Evolutionary conservation across 768 basidiomycete genomes (phyloP).

Genomic region (Hortiboletus campestris): DNA sequence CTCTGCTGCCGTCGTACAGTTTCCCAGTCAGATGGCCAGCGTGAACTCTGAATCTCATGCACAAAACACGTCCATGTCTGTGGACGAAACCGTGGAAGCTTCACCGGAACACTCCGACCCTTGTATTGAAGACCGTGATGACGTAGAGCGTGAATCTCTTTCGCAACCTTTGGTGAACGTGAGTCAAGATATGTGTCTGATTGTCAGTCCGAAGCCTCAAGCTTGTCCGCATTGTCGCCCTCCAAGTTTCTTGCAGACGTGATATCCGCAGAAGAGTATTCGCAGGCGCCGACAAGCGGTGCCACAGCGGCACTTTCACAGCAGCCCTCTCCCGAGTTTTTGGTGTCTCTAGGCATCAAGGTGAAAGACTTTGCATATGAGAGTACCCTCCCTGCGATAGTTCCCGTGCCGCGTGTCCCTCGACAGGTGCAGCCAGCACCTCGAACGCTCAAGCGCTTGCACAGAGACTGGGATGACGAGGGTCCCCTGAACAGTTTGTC

Average conservation of each 20-base stretch:
- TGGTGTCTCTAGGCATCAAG: conserved; percentile 38
- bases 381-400: conserved; percentile 60
- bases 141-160: conserved; percentile 19
- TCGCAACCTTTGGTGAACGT: conserved; percentile 31
- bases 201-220: conserved; percentile 33
- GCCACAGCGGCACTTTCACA: conserved; percentile 11
- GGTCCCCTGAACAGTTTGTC: conserved; percentile 7
- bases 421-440: conserved; percentile 49
- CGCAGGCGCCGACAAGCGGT: conserved; percentile 17
- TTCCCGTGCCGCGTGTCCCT: conserved; percentile 44
- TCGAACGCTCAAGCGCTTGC: conserved; percentile 37
- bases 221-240: conserved; percentile 25
- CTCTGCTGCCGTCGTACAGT: neutral
- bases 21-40: conserved; percentile 15
- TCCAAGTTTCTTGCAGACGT: conserved; percentile 19
- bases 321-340: conserved; percentile 37
- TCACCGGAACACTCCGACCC: neutral
- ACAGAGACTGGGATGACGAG: conserved; percentile 33
- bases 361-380: conserved; percentile 68
- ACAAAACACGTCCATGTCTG: conserved; percentile 4
- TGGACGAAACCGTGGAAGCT: neutral
- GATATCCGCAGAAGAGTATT: conserved; percentile 7
- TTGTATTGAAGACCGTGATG: conserved; percentile 6
- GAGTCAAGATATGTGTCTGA: conserved; percentile 36
- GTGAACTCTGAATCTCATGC: conserved; percentile 1